A percentile compares a stretch with the other conserved stretches of the same genome.
phyloP scores from a whole-genome alignment of 169 alveolate genomes.

The Plasmodium knowlesi region DNA sequence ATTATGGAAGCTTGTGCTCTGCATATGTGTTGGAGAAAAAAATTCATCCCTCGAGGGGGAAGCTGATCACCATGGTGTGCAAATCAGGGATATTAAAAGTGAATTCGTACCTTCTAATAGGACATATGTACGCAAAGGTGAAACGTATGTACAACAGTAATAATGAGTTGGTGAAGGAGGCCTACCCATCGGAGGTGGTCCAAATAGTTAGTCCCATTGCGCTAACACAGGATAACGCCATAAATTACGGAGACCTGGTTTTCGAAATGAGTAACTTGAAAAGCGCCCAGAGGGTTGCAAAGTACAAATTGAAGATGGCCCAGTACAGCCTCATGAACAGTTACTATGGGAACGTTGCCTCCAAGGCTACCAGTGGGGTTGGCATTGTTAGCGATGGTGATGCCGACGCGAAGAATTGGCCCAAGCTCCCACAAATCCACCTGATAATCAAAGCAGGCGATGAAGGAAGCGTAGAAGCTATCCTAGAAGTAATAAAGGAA shows the following conservation, averaged over 20 bases:
- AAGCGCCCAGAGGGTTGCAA: constrained; percentile 79
- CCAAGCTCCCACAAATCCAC: constrained; percentile 71
- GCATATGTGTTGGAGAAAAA: constrained; percentile 84
- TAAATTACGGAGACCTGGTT: constrained; percentile 78
- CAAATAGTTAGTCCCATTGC: constrained; percentile 76
- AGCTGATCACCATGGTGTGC: constrained; percentile 77
- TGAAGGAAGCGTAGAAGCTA: constrained; percentile 91
- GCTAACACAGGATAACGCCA: constrained; percentile 4
- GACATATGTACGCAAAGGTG: constrained; percentile 65
- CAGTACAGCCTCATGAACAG: constrained; percentile 75
- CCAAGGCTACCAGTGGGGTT: not conserved
- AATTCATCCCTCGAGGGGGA: constrained; percentile 78
- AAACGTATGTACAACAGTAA: constrained; percentile 68
- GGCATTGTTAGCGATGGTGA: not conserved
- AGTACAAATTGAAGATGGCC: constrained; percentile 83
- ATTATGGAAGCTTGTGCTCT: constrained; percentile 73
- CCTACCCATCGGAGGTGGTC: constrained; percentile 82
- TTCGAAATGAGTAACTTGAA: constrained; percentile 82
- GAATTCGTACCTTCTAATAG: constrained; percentile 66
- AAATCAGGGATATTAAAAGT: constrained; percentile 77
- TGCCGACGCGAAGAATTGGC: not conserved
- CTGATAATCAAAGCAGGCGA: constrained; percentile 90
- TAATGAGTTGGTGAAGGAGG: constrained; percentile 70
- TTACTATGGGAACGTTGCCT: constrained; percentile 12
- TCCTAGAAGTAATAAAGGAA: constrained; percentile 83